Evolutionary conservation across 2,329 filamentous ascomycete genomes (phyloP).

Genomic region (Penicillium sp.): DNA sequence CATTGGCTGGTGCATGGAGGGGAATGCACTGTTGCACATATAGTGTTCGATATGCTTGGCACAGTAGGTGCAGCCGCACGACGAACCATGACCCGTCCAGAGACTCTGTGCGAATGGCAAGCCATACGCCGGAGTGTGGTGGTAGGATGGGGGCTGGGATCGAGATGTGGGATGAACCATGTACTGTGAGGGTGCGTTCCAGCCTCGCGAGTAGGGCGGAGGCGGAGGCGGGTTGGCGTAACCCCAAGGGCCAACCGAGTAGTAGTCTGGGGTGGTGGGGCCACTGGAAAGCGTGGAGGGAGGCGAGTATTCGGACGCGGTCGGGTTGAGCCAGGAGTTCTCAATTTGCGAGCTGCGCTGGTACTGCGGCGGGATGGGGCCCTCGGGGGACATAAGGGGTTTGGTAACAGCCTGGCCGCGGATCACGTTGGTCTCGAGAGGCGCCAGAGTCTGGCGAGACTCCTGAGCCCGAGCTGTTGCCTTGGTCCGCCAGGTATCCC

Average conservation of each 20-base stretch:
- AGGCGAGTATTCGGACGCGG: conserved; percentile 51
- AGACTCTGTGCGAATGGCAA: conserved; percentile 46
- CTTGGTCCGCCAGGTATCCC: conserved; percentile 61
- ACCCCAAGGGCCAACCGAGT: conserved; percentile 42
- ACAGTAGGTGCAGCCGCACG: conserved; percentile 50
- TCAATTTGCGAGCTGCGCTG: conserved; percentile 48
- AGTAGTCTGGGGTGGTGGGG: conserved; percentile 49
- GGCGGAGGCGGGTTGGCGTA: conserved; percentile 43
- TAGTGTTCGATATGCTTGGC: conserved; percentile 51
- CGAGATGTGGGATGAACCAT: conserved; percentile 37
- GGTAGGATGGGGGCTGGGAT: conserved; percentile 47
- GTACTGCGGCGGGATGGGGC: conserved; percentile 50
- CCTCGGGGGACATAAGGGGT: conserved; percentile 47
- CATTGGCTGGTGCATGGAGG: conserved; percentile 47
- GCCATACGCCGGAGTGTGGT: conserved; percentile 49
- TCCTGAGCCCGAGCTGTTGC: conserved; percentile 47
- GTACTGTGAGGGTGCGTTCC: conserved; percentile 38
- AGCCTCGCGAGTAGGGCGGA: conserved; percentile 41
- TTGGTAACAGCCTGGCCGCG: conserved; percentile 50
- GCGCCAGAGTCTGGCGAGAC: conserved; percentile 52
- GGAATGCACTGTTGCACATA: conserved; percentile 45
- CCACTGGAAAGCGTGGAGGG: conserved; percentile 50
- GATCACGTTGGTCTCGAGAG: conserved; percentile 64
- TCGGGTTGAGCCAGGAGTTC: conserved; percentile 51
- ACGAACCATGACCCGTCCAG: conserved; percentile 48